Evolutionary conservation across 176 grass and related monocot species (phyloP).

Genomic region (Avena insularis): DNA sequence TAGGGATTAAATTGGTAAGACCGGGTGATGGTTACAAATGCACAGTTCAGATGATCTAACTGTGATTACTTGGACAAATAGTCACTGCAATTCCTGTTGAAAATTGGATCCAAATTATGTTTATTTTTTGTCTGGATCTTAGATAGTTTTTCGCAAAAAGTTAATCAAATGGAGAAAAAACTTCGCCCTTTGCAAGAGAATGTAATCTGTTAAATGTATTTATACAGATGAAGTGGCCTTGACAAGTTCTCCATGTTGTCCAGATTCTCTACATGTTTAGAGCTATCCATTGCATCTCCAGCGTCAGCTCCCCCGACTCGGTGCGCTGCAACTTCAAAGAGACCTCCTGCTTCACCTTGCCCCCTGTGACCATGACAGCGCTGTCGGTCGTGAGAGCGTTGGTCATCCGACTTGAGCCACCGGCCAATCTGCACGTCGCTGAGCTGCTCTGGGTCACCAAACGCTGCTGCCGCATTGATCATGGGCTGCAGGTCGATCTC

Average conservation of each 20-base stretch:
- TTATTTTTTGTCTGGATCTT: not conserved
- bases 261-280: slow-evolving; percentile 51
- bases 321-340: slow-evolving; percentile 70
- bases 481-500: slow-evolving; percentile 79
- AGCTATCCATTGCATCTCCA: slow-evolving; percentile 77
- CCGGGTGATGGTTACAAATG: not conserved
- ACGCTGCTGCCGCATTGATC: slow-evolving; percentile 65
- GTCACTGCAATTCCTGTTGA: not conserved
- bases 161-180: not conserved
- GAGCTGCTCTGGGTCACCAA: slow-evolving; percentile 51
- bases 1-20: not conserved
- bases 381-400: slow-evolving; percentile 71
- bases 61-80: slow-evolving; percentile 2
- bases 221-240: not conserved
- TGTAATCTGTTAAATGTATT: not conserved
- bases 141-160: not conserved
- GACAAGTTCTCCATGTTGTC: not conserved
- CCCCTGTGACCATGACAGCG: slow-evolving; percentile 50
- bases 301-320: slow-evolving; percentile 65
- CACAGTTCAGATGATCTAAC: not conserved
- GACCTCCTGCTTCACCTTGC: slow-evolving; percentile 71
- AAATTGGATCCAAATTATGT: not conserved
- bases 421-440: slow-evolving; percentile 70
- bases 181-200: not conserved
- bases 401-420: slow-evolving; percentile 71